Evolutionary conservation across 1,139 yeast genomes (phyloP).

Genomic region (Debaryomyces robertsiae): DNA sequence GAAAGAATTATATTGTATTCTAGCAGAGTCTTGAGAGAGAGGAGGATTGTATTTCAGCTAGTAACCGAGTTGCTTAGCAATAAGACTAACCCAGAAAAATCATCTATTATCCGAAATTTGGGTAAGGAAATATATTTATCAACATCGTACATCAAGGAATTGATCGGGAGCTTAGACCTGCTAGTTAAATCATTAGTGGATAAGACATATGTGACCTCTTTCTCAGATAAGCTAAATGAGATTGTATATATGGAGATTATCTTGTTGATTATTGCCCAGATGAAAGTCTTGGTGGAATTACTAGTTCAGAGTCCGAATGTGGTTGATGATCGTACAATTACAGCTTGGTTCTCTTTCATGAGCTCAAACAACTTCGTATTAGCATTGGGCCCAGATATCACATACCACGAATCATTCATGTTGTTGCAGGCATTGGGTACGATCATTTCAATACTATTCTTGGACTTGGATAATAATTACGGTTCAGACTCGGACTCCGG

Average conservation of each 20-base stretch:
- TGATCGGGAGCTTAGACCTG: conserved; percentile 11
- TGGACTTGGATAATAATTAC: conserved; percentile 55
- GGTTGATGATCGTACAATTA: conserved; percentile 32
- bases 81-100: conserved; percentile 32
- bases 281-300: conserved; percentile 49
- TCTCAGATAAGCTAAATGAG: conserved; percentile 24
- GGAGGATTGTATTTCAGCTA: conserved; percentile 46
- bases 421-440: conserved; percentile 53
- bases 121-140: conserved; percentile 37
- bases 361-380: conserved; percentile 42
- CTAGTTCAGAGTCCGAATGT: conserved; percentile 34
- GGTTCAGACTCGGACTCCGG: conserved; percentile 31
- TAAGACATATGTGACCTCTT: conserved; percentile 17
- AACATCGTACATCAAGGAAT: conserved; percentile 9
- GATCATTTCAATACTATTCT: conserved; percentile 48
- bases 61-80: conserved; percentile 40
- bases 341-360: conserved; percentile 62
- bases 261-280: conserved; percentile 39
- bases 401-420: conserved; percentile 36
- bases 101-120: conserved; percentile 38
- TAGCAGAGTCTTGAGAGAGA: conserved; percentile 44
- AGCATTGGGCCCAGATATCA: conserved; percentile 28
- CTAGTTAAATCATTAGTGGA: conserved; percentile 12
- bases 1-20: conserved; percentile 35
- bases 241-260: conserved; percentile 37